Evolutionary conservation across 805 yeast genomes (phyloP), one percentile per base, ranked within the genome.

Genomic region (Schwanniomyces polymorphus): DNA sequence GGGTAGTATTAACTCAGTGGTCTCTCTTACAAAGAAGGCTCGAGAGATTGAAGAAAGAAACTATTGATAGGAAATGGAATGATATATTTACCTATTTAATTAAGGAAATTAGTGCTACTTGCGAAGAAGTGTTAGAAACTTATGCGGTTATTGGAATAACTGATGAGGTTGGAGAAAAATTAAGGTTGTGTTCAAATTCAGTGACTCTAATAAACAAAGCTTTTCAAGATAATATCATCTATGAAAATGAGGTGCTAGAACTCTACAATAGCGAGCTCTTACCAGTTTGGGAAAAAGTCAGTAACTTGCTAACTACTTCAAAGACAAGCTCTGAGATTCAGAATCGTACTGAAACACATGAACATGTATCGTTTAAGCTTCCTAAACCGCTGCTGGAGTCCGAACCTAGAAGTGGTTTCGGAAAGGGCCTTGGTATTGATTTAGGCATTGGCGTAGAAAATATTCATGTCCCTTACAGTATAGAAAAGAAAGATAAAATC

Each of bases 21-120:
- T 60, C 68, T 16, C 63, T 67, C 45, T 60, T 84, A 41, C 65
- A 68, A 8, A 54, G 56, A 9, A 79, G 78, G 43, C 51, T 81
- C 11, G 58, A 59, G 2, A 63, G 59, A 6, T 63, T 84, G 49
- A 76, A 77, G 53, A 50, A 47, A 4, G 80, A 78, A 37, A 53
- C 78, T 26, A 70, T 85, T 4, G 84, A 81, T 48, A 59, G 66
- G 26, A 73, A 81, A 57, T 85, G 89, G 88, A 64, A 70, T 51
- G 74, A 74, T 21, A 67, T 83, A 2, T 82, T 84, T 50, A 64
- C 65, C 25, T 76, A 70, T 48, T 58, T 84, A 44, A 67, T 80
- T 38, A 59, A 66, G 2, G 81, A 81, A 50, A 57, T 76, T 4
- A 55, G 60, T 0, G 41, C 34, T 8, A 54, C 53, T 41, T 62